A percentile compares a stretch with the other conserved stretches of the same genome.
Conservation (phyloP, 257 asterid genomes). For the Solanum tarijense region DNA sequence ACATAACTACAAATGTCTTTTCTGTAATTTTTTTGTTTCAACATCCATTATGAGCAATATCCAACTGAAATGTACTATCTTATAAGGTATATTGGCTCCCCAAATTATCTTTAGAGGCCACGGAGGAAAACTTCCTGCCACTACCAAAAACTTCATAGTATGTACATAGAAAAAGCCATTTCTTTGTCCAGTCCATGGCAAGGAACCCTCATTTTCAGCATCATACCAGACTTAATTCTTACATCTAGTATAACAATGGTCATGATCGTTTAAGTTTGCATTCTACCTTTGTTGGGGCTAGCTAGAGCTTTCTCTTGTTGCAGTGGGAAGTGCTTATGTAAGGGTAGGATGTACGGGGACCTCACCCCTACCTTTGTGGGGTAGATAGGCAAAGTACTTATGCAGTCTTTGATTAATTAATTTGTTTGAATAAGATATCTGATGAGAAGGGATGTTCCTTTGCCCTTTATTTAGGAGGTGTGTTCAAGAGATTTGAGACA, state of each 20-base stretch:
- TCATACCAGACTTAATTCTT: not conserved
- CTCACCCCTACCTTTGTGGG: not conserved
- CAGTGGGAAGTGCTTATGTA: not conserved
- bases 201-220: not conserved
- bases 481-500: not conserved
- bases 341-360: not conserved
- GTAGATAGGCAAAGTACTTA: not conserved
- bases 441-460: not conserved
- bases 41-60: not conserved
- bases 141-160: not conserved
- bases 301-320: not conserved
- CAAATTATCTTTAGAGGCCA: not conserved
- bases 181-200: not conserved
- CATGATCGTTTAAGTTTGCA: not conserved
- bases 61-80: not conserved
- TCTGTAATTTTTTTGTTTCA: not conserved
- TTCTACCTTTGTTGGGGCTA: not conserved
- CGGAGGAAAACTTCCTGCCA: not conserved
- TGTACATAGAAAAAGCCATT: not conserved
- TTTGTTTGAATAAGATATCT: not conserved
- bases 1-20: not conserved
- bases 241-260: not conserved
- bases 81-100: not conserved
- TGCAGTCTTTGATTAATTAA: not conserved
- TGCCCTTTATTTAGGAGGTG: not conserved